These are phyloP conservation scores for Arxiozyma heterogenica DNA, from an alignment of 1,139 yeast species.

Conservation along the genomic window DNA sequence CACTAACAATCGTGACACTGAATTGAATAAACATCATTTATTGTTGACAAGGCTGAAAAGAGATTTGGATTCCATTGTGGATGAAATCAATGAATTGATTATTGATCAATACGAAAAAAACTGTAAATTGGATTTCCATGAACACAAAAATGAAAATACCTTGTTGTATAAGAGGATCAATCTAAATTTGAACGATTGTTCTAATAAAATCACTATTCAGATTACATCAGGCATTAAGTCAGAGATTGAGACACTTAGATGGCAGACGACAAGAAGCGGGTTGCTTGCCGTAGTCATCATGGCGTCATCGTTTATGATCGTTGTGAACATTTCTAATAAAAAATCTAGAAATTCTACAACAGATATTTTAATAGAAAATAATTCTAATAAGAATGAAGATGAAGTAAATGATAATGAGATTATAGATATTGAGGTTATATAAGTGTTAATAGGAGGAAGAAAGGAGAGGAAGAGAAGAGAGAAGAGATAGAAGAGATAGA, in stretches of 20 bases:
- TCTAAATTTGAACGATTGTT: slow-evolving; percentile 70
- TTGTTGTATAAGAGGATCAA: slow-evolving; percentile 63
- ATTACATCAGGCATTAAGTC: slow-evolving; percentile 74
- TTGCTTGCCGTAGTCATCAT: slow-evolving; percentile 33
- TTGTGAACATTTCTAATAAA: slow-evolving; percentile 38
- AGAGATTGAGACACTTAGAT: slow-evolving; percentile 78
- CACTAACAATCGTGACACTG: slow-evolving; percentile 61
- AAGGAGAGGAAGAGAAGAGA: background rate
- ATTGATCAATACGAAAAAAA: slow-evolving; percentile 57
- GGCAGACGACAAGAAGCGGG: slow-evolving; percentile 92
- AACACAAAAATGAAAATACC: slow-evolving; percentile 79
- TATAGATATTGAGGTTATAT: background rate
- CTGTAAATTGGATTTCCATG: slow-evolving; percentile 75
- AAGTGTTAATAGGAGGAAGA: background rate
- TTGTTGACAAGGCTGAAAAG: slow-evolving; percentile 59
- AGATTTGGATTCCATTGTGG: slow-evolving; percentile 60
- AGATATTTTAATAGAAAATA: background rate
- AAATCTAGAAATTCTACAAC: slow-evolving; percentile 14
- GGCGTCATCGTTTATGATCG: slow-evolving; percentile 42
- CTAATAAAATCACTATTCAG: slow-evolving; percentile 77
- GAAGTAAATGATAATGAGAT: background rate
- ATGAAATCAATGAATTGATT: slow-evolving; percentile 65
- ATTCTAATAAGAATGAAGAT: background rate
- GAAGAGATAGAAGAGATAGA: background rate
- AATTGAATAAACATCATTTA: slow-evolving; percentile 59